A percentile compares a stretch with the other conserved stretches of the same genome.
Evolutionary conservation across 2,329 filamentous ascomycete species (phyloP).

Genomic region (Lasiodiplodia sp.): DNA sequence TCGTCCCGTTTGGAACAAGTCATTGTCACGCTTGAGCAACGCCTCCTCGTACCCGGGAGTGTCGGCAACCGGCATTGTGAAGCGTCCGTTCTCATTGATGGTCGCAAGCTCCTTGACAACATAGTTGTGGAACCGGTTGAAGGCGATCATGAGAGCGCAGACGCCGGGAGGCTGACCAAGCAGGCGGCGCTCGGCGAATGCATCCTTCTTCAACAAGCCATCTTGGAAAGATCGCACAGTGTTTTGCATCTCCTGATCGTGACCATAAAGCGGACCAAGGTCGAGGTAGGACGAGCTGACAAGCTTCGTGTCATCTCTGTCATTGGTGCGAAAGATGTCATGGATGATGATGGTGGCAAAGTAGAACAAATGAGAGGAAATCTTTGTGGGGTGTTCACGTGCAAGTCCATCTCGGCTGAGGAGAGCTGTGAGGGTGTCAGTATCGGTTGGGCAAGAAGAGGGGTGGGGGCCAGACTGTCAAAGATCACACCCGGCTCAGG

Average conservation of each 20-base stretch:
- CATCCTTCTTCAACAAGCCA: slow-evolving; percentile 70
- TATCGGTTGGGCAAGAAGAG: slow-evolving; percentile 65
- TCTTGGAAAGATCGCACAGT: slow-evolving; percentile 67
- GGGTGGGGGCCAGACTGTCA: slow-evolving; percentile 2
- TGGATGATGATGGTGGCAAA: slow-evolving; percentile 66
- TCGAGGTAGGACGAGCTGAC: slow-evolving; percentile 74
- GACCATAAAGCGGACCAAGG: slow-evolving; percentile 72
- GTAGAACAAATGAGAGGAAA: slow-evolving; percentile 75
- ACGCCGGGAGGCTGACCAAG: slow-evolving; percentile 68
- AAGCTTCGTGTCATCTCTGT: slow-evolving; percentile 64
- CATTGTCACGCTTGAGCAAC: slow-evolving; percentile 4
- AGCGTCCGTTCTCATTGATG: slow-evolving; percentile 81
- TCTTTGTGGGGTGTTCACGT: slow-evolving; percentile 67
- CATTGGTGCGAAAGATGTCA: slow-evolving; percentile 67
- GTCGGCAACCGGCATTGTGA: slow-evolving; percentile 64
- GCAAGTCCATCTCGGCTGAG: slow-evolving; percentile 59
- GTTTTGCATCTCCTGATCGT: slow-evolving; percentile 67
- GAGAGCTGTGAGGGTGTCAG: slow-evolving; percentile 68
- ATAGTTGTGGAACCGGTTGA: slow-evolving; percentile 78
- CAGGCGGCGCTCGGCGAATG: slow-evolving; percentile 67
- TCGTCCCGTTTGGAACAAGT: slow-evolving; percentile 35
- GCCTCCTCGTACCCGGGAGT: slow-evolving; percentile 31
- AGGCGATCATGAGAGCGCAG: slow-evolving; percentile 67
- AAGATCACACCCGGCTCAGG: slow-evolving; percentile 16
- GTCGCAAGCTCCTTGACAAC: slow-evolving; percentile 75